These are phyloP conservation scores for Russula ochroleuca DNA, from an alignment of 768 basidiomycete genomes.

Conservation along the genomic window DNA sequence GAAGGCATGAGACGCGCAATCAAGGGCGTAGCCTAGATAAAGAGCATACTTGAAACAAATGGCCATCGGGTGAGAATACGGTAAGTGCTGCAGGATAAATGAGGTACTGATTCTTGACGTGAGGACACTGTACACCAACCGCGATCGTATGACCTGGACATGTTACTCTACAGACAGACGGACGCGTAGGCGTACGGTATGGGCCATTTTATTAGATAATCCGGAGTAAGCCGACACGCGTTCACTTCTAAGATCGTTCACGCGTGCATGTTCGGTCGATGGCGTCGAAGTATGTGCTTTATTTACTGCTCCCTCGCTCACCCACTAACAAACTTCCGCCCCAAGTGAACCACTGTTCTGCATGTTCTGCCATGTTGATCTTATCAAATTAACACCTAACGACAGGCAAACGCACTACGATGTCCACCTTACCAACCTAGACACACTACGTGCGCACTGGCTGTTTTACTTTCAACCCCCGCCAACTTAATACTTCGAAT, in stretches of 20 bases:
- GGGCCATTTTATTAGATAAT: slow-evolving; percentile 26
- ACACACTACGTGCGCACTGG: slow-evolving; percentile 11
- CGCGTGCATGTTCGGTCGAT: too few relatives aligned
- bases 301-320: not conserved
- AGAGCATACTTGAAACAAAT: slow-evolving; percentile 82
- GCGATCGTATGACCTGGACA: slow-evolving; percentile 98
- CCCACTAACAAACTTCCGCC: slow-evolving; percentile 11
- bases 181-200: slow-evolving; percentile 17
- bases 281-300: not conserved
- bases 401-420: slow-evolving; percentile 56
- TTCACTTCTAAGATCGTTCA: not conserved
- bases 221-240: slow-evolving; percentile 21
- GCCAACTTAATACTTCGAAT: not conserved
- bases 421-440: slow-evolving; percentile 39
- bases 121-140: slow-evolving; percentile 46
- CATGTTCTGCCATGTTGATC: slow-evolving; percentile 46
- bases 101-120: not conserved
- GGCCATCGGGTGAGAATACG: slow-evolving; percentile 97
- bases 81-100: slow-evolving; percentile 67
- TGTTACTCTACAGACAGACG: slow-evolving; percentile 31
- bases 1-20: slow-evolving; percentile 28
- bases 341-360: slow-evolving; percentile 37
- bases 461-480: not conserved
- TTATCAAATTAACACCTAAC: slow-evolving; percentile 37
- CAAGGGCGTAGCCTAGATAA: not conserved